Evolutionary conservation across 345 rosid genomes (phyloP), one percentile per base, ranked within the genome.

Genomic region (Linum lewisii): DNA sequence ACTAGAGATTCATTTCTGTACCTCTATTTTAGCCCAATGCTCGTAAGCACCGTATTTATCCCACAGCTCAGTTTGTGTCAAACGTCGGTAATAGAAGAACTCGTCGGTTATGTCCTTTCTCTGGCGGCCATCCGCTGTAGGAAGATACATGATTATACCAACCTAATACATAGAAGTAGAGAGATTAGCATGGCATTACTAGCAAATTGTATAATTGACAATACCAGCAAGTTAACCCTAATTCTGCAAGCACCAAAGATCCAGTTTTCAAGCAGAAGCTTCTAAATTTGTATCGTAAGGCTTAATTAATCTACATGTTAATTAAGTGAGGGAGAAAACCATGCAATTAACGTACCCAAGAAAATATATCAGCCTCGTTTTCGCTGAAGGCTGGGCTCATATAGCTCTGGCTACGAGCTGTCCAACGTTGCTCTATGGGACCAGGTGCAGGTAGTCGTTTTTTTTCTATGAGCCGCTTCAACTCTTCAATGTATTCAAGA

Each of bases 1-100:
- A 45, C 24, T 61, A 38, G 54, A 72, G 37, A 78, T 51, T 24
- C 29, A 51, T 69, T 18, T 59, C 54, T 24, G 34, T 77, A 89
- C 97, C 99, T 85, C 99, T 59, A 89, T 85, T 76, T 93, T 89
- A 22, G 97, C 97, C 95, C 97, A 90, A 72, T 87, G 99, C 74
- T 94, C 96, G 75, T 78, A 94, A 24, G 87, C 96, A 59, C 84
- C 81, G 69, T 79, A 90, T 58, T 65, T 80, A 77, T 84, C 90
- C 99, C 97, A 90, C 67, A 94, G 64, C 52, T 56, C 69, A 1
- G 58, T 49, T 69, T 81, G 96, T 18, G 96, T 78, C 72, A 90
- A 69, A 67, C 47, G 84, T 66, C 96, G 84, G 70, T 83, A 90
- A 76, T 90, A 82, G 75, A 90, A 86, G 82, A 85, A 94, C 68